Percentiles rank a stretch among this genome's conserved stretches.
These are phyloP conservation scores for Noccaea caerulescens DNA, from an alignment of 345 rosid genomes.

Conservation along the genomic window DNA sequence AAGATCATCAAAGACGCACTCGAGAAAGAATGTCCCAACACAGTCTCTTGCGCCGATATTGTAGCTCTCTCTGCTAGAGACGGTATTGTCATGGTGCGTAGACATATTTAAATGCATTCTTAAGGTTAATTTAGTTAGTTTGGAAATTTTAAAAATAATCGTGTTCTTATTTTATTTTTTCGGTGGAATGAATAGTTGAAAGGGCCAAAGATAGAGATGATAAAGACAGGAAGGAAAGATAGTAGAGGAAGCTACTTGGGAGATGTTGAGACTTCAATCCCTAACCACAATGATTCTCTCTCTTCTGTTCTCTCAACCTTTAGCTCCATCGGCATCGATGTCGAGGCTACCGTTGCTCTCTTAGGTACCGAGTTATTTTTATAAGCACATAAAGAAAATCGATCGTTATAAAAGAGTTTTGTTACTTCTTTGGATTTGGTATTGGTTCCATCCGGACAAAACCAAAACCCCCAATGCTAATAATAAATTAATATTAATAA, in stretches of 20 bases:
- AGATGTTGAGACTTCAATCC: conserved; percentile 50
- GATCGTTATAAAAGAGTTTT: neutral
- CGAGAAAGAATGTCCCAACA: conserved; percentile 68
- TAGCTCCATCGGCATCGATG: conserved; percentile 62
- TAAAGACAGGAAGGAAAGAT: conserved; percentile 75
- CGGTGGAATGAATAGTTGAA: conserved; percentile 50
- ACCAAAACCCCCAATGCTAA: too few species aligned
- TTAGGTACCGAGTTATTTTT: conserved; percentile 47
- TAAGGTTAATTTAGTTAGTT: neutral
- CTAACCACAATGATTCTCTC: conserved; percentile 73
- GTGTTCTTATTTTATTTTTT: neutral
- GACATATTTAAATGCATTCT: neutral
- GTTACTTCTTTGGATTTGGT: neutral
- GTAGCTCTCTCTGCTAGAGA: conserved; percentile 87
- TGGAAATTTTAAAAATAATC: neutral
- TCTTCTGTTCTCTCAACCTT: conserved; percentile 65
- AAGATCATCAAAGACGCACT: conserved; percentile 73
- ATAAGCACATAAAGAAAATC: too few species aligned
- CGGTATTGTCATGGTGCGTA: conserved; percentile 67
- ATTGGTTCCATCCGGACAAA: neutral
- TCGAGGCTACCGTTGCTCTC: conserved; percentile 72
- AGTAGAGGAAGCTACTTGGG: conserved; percentile 58
- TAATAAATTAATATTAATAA: too few species aligned
- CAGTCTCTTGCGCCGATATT: conserved; percentile 85
- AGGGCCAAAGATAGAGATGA: conserved; percentile 83